These are phyloP conservation scores for Zygotorulaspora chibaensis DNA, from an alignment of 805 yeast species.

Conservation along the genomic window DNA sequence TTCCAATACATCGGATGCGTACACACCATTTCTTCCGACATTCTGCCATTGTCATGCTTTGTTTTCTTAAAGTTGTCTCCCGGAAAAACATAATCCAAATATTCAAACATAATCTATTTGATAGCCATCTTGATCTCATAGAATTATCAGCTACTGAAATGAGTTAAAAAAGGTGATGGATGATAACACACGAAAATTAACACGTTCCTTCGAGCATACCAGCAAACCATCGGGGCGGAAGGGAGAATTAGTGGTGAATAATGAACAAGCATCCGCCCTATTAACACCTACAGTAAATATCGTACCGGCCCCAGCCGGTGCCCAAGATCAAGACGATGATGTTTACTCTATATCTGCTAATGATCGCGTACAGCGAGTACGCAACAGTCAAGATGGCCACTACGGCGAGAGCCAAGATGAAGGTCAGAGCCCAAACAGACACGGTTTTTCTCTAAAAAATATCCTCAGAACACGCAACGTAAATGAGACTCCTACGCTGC, in stretches of 20 bases:
- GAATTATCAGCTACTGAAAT: no score
- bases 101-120: not conserved
- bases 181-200: slow-evolving; percentile 17
- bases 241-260: not conserved
- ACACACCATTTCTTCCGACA: no score
- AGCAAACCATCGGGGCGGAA: slow-evolving; percentile 1
- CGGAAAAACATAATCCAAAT: no score
- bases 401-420: not conserved
- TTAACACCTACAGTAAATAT: slow-evolving; percentile 21
- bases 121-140: not conserved
- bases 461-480: slow-evolving; percentile 12
- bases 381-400: not conserved
- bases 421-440: not conserved
- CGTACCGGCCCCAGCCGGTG: slow-evolving; percentile 17
- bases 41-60: no score
- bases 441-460: slow-evolving; percentile 12
- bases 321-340: slow-evolving; percentile 3
- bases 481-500: slow-evolving; percentile 2
- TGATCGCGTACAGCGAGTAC: not conserved
- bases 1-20: no score
- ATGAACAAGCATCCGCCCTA: slow-evolving; percentile 5
- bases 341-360: not conserved
- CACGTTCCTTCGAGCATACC: slow-evolving; percentile 20
- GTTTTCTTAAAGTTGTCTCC: no score
- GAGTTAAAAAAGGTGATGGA: slow-evolving; percentile 15